Evolutionary conservation across 225 moss, liverwort and hornwort species (phyloP).

Genomic region (Sphagnum contortum): DNA sequence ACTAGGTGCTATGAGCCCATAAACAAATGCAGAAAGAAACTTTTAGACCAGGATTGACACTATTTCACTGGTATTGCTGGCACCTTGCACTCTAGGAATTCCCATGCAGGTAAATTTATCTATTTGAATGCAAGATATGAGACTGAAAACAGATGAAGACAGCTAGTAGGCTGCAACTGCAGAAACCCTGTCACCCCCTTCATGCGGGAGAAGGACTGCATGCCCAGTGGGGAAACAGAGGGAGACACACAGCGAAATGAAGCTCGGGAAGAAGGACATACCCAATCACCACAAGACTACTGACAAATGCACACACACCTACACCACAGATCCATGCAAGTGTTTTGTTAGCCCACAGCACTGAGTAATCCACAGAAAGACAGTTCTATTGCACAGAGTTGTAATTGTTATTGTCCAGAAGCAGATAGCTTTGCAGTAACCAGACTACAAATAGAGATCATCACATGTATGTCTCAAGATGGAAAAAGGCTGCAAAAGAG

Average conservation of each 20-base stretch:
- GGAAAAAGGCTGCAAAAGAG: too few species aligned
- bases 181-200: neutral
- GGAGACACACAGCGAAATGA: neutral
- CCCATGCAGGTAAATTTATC: too few species aligned
- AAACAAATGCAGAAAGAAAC: neutral
- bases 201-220: neutral
- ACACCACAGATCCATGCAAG: constrained; percentile 13
- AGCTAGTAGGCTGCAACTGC: constrained; percentile 1
- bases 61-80: too few species aligned
- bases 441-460: neutral
- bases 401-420: too few species aligned
- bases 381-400: too few species aligned
- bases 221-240: neutral
- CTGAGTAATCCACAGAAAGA: too few species aligned
- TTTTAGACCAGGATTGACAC: too few species aligned
- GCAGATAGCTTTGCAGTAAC: neutral
- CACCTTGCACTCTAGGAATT: too few species aligned
- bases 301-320: constrained; percentile 51
- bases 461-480: too few species aligned
- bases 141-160: neutral
- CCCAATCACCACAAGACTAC: constrained; percentile 52
- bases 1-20: neutral
- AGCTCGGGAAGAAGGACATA: constrained; percentile 9
- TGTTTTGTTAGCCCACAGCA: neutral
- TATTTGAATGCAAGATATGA: neutral